Conservation (phyloP, 129 eudicot genomes). For the Lactuca saligna region DNA sequence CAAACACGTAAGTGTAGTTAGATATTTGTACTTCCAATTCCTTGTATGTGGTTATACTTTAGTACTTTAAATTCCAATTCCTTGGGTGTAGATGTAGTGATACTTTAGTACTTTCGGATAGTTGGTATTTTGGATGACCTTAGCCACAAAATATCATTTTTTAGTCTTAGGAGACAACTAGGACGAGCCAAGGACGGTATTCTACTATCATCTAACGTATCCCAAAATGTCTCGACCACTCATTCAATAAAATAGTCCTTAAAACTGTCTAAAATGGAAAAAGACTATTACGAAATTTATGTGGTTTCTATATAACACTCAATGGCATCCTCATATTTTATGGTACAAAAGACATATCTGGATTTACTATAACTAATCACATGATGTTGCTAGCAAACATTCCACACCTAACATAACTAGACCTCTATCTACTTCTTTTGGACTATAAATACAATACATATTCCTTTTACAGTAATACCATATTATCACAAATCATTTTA, state of each 20-base stretch:
- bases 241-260: slow-evolving; percentile 12
- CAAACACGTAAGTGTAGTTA: background rate
- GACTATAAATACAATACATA: background rate
- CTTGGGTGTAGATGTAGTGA: background rate
- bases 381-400: slow-evolving; percentile 18
- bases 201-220: background rate
- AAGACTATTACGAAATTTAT: background rate
- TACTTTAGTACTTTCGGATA: background rate
- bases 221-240: slow-evolving; percentile 12
- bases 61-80: background rate
- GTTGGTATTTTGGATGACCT: slow-evolving; percentile 1
- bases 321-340: background rate
- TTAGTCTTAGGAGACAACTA: background rate
- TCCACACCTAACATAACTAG: slow-evolving; percentile 2
- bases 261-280: slow-evolving; percentile 8
- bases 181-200: background rate
- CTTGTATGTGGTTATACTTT: background rate
- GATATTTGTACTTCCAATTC: background rate
- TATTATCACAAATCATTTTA: background rate
- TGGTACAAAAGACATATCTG: slow-evolving; percentile 7
- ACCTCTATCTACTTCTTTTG: background rate
- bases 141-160: background rate
- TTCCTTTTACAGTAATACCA: background rate
- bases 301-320: background rate
- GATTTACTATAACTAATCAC: slow-evolving; percentile 22